These are phyloP conservation scores for Saturnispora dispora DNA, from an alignment of 805 yeast genomes.

Conservation along the genomic window DNA sequence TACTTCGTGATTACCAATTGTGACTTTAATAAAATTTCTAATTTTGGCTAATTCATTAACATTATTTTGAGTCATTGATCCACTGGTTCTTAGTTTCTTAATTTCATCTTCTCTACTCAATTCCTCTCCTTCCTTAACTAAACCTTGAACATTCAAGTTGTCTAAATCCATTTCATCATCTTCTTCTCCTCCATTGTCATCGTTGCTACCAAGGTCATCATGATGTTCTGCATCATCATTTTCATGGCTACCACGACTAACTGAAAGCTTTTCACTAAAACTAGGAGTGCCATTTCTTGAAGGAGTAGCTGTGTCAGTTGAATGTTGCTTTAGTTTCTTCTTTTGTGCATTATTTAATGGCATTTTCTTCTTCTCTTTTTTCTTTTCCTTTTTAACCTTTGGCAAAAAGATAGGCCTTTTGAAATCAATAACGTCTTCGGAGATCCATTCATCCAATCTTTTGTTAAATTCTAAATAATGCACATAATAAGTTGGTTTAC, in stretches of 20 bases:
- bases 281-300: slow-evolving; percentile 13
- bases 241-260: slow-evolving; percentile 1
- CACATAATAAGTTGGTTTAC: slow-evolving; percentile 75
- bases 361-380: slow-evolving; percentile 26
- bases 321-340: slow-evolving; percentile 6
- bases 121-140: slow-evolving; percentile 54
- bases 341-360: slow-evolving; percentile 19
- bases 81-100: slow-evolving; percentile 85
- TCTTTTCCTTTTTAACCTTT: slow-evolving; percentile 42
- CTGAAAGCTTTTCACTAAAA: slow-evolving; percentile 2
- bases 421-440: slow-evolving; percentile 60
- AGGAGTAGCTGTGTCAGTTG: not conserved
- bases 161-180: slow-evolving; percentile 80
- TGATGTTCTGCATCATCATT: not conserved
- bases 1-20: slow-evolving; percentile 82
- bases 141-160: slow-evolving; percentile 75
- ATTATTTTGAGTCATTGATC: slow-evolving; percentile 87
- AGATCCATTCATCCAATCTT: slow-evolving; percentile 94
- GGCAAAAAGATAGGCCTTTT: slow-evolving; percentile 66
- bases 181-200: slow-evolving; percentile 10
- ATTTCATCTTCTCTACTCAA: slow-evolving; percentile 86
- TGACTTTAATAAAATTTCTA: slow-evolving; percentile 67
- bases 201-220: slow-evolving; percentile 5
- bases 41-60: slow-evolving; percentile 84
- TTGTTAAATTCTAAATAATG: slow-evolving; percentile 93